Evolutionary conservation across 1,139 yeast genomes (phyloP), one percentile per base, ranked within the genome.

Genomic region (Pichia terricola): DNA sequence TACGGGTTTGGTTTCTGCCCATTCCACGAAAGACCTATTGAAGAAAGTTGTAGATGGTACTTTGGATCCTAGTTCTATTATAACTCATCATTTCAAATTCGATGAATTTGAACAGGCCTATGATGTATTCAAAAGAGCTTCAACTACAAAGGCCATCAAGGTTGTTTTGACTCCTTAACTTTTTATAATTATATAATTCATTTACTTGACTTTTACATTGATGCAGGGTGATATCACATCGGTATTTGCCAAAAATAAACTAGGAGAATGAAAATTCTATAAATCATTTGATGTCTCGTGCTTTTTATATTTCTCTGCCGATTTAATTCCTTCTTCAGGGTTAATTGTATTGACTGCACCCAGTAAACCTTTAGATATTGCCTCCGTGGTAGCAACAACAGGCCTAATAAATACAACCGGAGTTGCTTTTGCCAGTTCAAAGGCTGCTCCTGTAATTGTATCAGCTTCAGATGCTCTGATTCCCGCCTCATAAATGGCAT

Each of bases 351-450:
- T 88, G 37, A 89, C 79, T 7, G 89, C 71, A 1, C 97, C 97
- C 67, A 87, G 73, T 45, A 89, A 66, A 0, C 95, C 75, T 56
- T 79, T 84, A 26, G 91, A 82, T 3, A 89, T 70, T 0, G 95
- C 95, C 59, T 88, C 96, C 0, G 96, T 85, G 0, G 95, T 88
- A 2, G 96, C 97, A 52, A 89, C 88, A 56, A 87, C 73, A 2
- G 97, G 96, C 40, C 96, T 65, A 3, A 89, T 72, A 22, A 89
- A 63, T 7, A 88, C 80, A 26, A 86, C 75, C 0, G 96, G 96
- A 1, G 95, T 78, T 1, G 83, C 86, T 52, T 75, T 76, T 30
- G 84, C 79, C n/a, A 87, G 69, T 0, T 85, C 78, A 26, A 68
- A 66, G 2, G 83, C 73, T 1, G 88, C 85, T 5, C 78, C 83